A percentile compares a stretch with the other conserved stretches of the same genome.
These are phyloP conservation scores for Xerocomellus intermedius DNA, from an alignment of 768 basidiomycete genomes.

Conservation along the genomic window DNA sequence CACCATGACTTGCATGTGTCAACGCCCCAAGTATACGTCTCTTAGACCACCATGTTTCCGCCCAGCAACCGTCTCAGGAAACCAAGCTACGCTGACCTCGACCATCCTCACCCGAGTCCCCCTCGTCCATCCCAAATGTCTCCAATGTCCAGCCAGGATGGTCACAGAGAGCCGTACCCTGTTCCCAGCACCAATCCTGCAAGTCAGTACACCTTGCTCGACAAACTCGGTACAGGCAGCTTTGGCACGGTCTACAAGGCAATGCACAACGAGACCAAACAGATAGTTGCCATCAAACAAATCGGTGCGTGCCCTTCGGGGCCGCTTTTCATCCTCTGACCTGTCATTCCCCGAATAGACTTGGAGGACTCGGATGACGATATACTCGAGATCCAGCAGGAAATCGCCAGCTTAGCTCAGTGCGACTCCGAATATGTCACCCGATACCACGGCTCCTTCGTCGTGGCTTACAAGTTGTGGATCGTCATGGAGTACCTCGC, in stretches of 20 bases:
- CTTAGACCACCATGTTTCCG: slow-evolving; percentile 43
- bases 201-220: slow-evolving; percentile 87
- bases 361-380: slow-evolving; percentile 98
- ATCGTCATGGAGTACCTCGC: slow-evolving; percentile 99
- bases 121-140: slow-evolving; percentile 43
- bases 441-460: slow-evolving; percentile 94
- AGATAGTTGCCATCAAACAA: slow-evolving; percentile 97
- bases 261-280: slow-evolving; percentile 89
- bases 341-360: slow-evolving; percentile 48
- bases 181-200: slow-evolving; percentile 78
- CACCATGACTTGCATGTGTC: slow-evolving; percentile 19
- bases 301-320: slow-evolving; percentile 62
- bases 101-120: slow-evolving; percentile 13
- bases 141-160: slow-evolving; percentile 42
- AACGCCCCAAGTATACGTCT: slow-evolving; percentile 8
- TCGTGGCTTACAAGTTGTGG: slow-evolving; percentile 96
- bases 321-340: slow-evolving; percentile 2
- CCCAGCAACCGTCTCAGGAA: slow-evolving; percentile 39
- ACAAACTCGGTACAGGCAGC: slow-evolving; percentile 96
- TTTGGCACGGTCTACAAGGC: slow-evolving; percentile 99
- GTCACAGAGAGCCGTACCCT: slow-evolving; percentile 59
- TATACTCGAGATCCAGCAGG: slow-evolving; percentile 97
- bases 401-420: slow-evolving; percentile 93
- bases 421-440: slow-evolving; percentile 98
- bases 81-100: slow-evolving; percentile 37